Base-by-base conservation (phyloP, 768 basidiomycete genomes). In the Ephemerocybe angulata region DNA sequence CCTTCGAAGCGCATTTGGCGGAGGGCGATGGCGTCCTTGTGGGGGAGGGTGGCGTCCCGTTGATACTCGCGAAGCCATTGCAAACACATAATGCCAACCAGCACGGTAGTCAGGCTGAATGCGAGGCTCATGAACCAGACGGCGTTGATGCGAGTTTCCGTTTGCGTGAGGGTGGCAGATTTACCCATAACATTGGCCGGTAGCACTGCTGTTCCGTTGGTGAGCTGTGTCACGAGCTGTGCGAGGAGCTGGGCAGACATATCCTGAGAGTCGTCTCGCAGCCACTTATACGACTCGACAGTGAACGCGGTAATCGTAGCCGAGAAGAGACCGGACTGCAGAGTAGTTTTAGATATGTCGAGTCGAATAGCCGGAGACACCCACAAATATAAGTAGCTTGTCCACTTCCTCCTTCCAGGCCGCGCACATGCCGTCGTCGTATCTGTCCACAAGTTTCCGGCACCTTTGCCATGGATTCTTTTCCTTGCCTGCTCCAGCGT, bases 261-360 rank as follows among this genome's bases (percentile, higher is more conserved):
- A 7, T 67, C 64, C 25, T 54, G 50, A 1, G 70, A 61, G 49
- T 76, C 61, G 41, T 63, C 65, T n/a, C 65, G 52, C 11, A 77
- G 64, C 28, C 62, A 56, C 30, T 66, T 61, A 53, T 73, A 70
- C 11, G 68, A 71, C 49, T 73, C 67, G 17, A 74, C 64, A 5
- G 72, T 66, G 51, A 76, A 77, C 1, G 74, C 65, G 2, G 70
- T 71, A 13, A 73, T 63, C 1, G 68, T 70, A 3, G 73, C 68
- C 22, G 74, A 73, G 59, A 77, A 77, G 11, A 77, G 63, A 67
- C 75, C 76, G 30, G 72, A 69, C 74, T 76, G 27, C 15, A 49
- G 6, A 4, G 33, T 13, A 13, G 17, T 27, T 8, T 35, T 17
- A 35, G 17, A 17, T 8, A 35, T 17, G 17, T 8, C 8, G 33